Evolutionary conservation across 345 rosid species (phyloP), one percentile per base, ranked within the genome.

Genomic region (Tarenaya hassleriana): DNA sequence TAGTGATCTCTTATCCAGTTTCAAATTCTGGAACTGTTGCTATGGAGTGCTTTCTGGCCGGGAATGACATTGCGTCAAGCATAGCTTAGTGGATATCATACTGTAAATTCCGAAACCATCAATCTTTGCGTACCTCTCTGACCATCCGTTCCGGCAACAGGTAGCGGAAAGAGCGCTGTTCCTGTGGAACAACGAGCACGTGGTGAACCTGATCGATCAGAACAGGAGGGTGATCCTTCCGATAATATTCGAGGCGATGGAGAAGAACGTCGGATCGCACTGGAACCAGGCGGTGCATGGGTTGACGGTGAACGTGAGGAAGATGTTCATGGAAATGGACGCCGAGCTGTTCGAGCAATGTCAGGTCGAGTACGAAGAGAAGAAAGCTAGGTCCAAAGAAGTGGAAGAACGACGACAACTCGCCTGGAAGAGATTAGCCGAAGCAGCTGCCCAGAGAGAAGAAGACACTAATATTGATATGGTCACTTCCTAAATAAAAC

Each of bases 111-210:
- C n/a, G n/a, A n/a, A n/a, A n/a, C n/a, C 16, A 21, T 8, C 17
- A 10, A 29, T 53, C 5, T n/a, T n/a, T 21, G 55, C 47, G 38
- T 49, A n/a, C 33, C 24, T 41, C 41, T 49, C 57, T 56, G 0
- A 11, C 9, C 10, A 35, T 35, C 11, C 5, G 29, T 2, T 24
- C 29, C 29, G n/a, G 50, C 32, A 58, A 50, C 73, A 87, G 94
- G 96, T 87, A 50, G 92, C 89, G 41, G 96, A 87, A 69, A 71
- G 89, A 62, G 86, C 92, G 31, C 54, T 86, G 69, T 83, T 83
- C 75, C 71, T 86, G 51, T 86, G 92, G 95, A 87, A 87, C 80
- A 87, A 87, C 13, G 89, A 87, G 69, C 89, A 83, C 67, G 83
- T 87, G 0, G 94, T 81, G 70, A 76, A 70, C 52, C 83, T 87